Base-by-base conservation (phyloP, 768 basidiomycete species). In the Tremella yokohamensis region DNA sequence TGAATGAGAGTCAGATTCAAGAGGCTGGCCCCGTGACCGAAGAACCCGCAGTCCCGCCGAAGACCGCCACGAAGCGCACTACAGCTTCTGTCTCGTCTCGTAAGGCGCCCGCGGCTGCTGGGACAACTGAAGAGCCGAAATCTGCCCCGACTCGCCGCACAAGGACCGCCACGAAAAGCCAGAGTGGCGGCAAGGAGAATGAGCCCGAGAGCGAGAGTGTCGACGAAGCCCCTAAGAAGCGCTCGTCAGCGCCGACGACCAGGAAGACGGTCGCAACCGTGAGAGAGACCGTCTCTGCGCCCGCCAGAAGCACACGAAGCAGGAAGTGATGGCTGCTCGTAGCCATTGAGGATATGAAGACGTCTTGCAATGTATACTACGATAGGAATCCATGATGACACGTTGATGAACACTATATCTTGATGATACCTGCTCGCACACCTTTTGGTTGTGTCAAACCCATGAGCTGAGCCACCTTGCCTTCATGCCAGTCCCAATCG, bases 161-260 rank as follows among this genome's bases (percentile, higher is more conserved):
- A 26, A 24, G 51, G 38, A 40, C 29, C 8, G 45, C 9, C 8
- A 26, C 34, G 54, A 40, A 45, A 12, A 34, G 11, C 8, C 39
- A 54, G 20, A 29, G 25, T 45, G 44, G 4, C 22, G 56, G 25
- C n/a, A 51, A 57, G 48, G 49, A 57, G 56, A 51, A 57, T 29
- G 47, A 57, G 48, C 47, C 47, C 2, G 56, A 39, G 37, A 22
- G 6, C 8, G 8, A 50, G 19, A 7, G 42, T 16, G 18, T 45
- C 11, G 29, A 34, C 29, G 29, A 34, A 4, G 29, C 29, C 11
- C 29, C 29, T 6, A 34, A 11, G 29, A 34, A 34, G 29, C 29
- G 29, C 11, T 34, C 29, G 11, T 34, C 29, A 11, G 29, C 22
- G 15, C 8, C n/a, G 15, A 45, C n/a, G 4, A 22, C 42, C n/a